A percentile compares a stretch with the other conserved stretches of the same genome.
Evolutionary conservation across 108 stramenopile species (phyloP).

Genomic region (Skeletonema costatum): DNA sequence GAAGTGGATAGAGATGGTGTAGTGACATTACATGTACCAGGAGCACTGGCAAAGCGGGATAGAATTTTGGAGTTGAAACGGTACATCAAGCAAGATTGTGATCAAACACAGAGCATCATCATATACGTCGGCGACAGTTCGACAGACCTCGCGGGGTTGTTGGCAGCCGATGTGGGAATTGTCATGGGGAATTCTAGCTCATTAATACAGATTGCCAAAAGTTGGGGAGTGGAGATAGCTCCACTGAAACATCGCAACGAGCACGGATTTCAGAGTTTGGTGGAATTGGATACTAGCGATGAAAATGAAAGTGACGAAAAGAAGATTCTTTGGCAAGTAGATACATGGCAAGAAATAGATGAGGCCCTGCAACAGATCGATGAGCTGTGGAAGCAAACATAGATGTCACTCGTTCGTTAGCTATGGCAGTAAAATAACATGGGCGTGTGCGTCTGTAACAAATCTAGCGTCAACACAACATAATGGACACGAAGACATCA

Average conservation of each 20-base stretch:
- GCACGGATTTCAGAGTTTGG: constrained; percentile 13
- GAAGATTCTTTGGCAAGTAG: constrained; percentile 27
- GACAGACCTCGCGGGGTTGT: constrained; percentile 52
- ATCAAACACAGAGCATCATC: constrained; percentile 22
- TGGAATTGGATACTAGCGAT: background rate
- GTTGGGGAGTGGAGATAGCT: constrained; percentile 34
- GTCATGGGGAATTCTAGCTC: constrained; percentile 53
- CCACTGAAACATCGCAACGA: constrained; percentile 31
- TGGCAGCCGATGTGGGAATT: constrained; percentile 62
- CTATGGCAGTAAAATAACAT: too few species aligned
- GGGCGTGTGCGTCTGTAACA: too few species aligned
- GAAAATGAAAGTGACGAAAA: background rate
- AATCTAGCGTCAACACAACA: too few species aligned
- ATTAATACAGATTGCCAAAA: constrained; percentile 28
- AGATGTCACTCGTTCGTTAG: background rate
- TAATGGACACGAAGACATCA: too few species aligned
- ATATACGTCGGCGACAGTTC: constrained; percentile 65
- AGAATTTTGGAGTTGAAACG: constrained; percentile 38
- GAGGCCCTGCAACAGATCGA: constrained; percentile 37
- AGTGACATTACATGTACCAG: constrained; percentile 51
- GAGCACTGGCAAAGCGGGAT: constrained; percentile 56
- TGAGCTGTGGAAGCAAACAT: constrained; percentile 6
- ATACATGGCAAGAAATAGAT: constrained; percentile 41
- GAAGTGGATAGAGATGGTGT: constrained; percentile 48
- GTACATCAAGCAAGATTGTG: constrained; percentile 3